Evolutionary conservation across 164 flowering plant genomes (phyloP).

Genomic region (Piper longum): DNA sequence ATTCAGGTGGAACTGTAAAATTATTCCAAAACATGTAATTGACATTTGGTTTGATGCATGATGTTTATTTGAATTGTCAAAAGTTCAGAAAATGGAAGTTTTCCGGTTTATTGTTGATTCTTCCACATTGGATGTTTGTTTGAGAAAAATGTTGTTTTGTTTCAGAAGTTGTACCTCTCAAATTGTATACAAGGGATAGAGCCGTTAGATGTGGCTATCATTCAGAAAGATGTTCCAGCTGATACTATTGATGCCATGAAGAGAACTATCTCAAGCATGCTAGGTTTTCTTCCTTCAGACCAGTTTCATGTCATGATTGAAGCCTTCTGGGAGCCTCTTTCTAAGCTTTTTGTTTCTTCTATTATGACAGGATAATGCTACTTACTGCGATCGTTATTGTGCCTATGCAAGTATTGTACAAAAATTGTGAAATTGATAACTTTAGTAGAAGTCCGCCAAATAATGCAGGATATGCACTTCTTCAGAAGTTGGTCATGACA

Average conservation of each 20-base stretch:
- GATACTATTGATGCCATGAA: conserved; percentile 84
- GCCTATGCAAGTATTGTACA: not conserved
- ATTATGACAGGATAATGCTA: conserved; percentile 76
- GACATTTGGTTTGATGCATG: no score
- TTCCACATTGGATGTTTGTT: no score
- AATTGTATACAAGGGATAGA: conserved; percentile 66
- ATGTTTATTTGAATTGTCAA: no score
- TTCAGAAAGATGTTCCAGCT: conserved; percentile 70
- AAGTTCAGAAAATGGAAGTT: no score
- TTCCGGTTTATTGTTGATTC: not conserved
- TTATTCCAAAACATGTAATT: no score
- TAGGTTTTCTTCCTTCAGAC: conserved; percentile 77
- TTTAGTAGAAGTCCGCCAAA: not conserved
- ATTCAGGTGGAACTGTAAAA: no score
- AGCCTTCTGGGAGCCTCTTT: conserved; percentile 76
- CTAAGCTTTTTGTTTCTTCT: conserved; percentile 67
- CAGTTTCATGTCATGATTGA: conserved; percentile 70
- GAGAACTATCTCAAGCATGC: conserved; percentile 81
- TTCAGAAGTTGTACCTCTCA: conserved; percentile 49
- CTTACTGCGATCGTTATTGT: not conserved
- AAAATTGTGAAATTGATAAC: not conserved
- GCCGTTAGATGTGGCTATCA: conserved; percentile 68
- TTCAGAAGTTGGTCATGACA: no score
- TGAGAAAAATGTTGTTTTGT: not conserved
- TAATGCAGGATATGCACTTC: no score